Base-by-base conservation (phyloP, 2,329 filamentous ascomycete genomes). In the Botryotinia calthae region DNA sequence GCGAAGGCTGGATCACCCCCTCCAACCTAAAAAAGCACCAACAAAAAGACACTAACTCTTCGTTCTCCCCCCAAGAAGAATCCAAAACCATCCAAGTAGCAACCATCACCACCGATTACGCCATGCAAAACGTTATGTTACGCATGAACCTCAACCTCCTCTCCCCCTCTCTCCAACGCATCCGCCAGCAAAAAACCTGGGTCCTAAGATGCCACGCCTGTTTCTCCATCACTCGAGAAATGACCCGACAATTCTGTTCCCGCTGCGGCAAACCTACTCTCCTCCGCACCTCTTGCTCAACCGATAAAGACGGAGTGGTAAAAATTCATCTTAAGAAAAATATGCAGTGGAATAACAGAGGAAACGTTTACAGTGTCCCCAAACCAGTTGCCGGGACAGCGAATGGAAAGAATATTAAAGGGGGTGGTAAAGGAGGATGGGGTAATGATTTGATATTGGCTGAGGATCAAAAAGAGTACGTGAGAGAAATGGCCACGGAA, bases 391-490 rank as follows among this genome's bases (percentile, higher is more conserved):
- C 93, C 74, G 96, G 96, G 2, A 91, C 88, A 22, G 84, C 95
- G 10, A 97, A 90, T 82, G 94, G 94, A 64, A 94, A 94, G 82
- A 86, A 85, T 14, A 86, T 82, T 9, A 78, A 85, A 61, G 90
- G 89, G 1, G 94, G 94, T 59, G 95, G 95, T 1, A 92, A 97
- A 83, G 89, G 90, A 59, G 94, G 94, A 25, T 98, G 96, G 93
- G 95, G 95, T 16, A 87, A 88, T 58, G 90, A 91, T 51, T 84
- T 99, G 76, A 93, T 99, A 71, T 84, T 99, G 16, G 90, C 94
- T 0, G 95, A 98, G 83, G 96, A 99, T 81, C 96, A 99, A 85
- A 98, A 97, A 84, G 96, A 99, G 84, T 98, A 93, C 82, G 82
- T 88, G 59, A 85, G 87, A 76, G 90, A 90, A 70, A 81, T 88